phyloP scores from a whole-genome alignment of 805 yeast genomes.

The Candida coleopterorum region DNA sequence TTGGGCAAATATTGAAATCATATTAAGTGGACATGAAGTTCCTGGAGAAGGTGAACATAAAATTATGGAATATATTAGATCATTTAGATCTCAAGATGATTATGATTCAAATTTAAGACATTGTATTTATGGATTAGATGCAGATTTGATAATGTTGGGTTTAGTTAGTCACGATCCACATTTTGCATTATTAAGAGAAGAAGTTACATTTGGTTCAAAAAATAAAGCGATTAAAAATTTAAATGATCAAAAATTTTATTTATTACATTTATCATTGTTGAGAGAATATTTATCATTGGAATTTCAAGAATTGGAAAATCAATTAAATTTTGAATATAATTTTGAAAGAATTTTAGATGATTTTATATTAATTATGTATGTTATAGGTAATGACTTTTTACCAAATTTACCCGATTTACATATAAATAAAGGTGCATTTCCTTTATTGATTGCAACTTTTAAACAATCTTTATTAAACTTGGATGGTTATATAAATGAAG shows the following conservation, averaged over 20 bases:
- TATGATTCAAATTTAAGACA: slow-evolving; percentile 83
- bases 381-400: slow-evolving; percentile 95
- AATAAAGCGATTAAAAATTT: slow-evolving; percentile 41
- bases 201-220: slow-evolving; percentile 78
- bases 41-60: slow-evolving; percentile 99
- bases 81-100: slow-evolving; percentile 64
- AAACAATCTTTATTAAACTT: slow-evolving; percentile 67
- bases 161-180: slow-evolving; percentile 93
- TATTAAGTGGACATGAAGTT: slow-evolving; percentile 90
- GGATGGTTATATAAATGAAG: slow-evolving; percentile 82
- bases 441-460: slow-evolving; percentile 83
- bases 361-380: slow-evolving; percentile 85
- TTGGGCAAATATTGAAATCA: slow-evolving; percentile 75
- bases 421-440: slow-evolving; percentile 93
- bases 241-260: slow-evolving; percentile 72
- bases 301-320: slow-evolving; percentile 64
- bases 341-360: slow-evolving; percentile 92
- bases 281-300: slow-evolving; percentile 91
- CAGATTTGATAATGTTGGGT: slow-evolving; percentile 92
- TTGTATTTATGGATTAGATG: slow-evolving; percentile 93
- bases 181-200: slow-evolving; percentile 90
- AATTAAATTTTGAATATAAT: slow-evolving; percentile 62
- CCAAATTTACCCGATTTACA: slow-evolving; percentile 94
- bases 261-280: slow-evolving; percentile 79
- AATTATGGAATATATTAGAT: slow-evolving; percentile 87